These are phyloP conservation scores for Ogataea kodamae DNA, from an alignment of 805 yeast genomes.

Conservation along the genomic window DNA sequence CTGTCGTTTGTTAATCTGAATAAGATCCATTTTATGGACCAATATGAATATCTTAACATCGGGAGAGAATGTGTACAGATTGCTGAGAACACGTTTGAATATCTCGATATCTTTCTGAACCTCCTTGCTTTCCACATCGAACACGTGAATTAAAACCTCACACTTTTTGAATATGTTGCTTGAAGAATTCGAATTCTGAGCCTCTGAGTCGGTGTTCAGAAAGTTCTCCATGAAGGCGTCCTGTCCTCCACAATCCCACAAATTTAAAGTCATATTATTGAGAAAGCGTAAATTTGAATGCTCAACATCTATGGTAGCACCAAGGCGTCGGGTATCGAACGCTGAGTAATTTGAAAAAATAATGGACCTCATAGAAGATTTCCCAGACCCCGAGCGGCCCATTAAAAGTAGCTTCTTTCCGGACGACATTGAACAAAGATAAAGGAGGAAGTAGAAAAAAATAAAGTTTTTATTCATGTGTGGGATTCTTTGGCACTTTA, in stretches of 20 bases:
- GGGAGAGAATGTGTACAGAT: conserved; percentile 80
- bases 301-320: conserved; percentile 98
- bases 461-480: conserved; percentile 40
- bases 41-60: conserved; percentile 87
- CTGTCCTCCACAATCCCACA: conserved; percentile 99
- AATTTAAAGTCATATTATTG: conserved; percentile 90
- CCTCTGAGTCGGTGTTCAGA: conserved; percentile 44
- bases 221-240: conserved; percentile 96
- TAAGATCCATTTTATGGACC: conserved; percentile 94
- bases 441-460: no score
- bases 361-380: conserved; percentile 95
- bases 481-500: conserved; percentile 47
- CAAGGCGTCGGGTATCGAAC: conserved; percentile 89
- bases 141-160: conserved; percentile 92
- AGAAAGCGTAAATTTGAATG: conserved; percentile 89
- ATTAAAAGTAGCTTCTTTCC: conserved; percentile 63
- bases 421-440: no score
- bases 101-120: conserved; percentile 92
- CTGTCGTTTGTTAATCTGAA: conserved; percentile 78
- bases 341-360: conserved; percentile 96
- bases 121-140: conserved; percentile 91
- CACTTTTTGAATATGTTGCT: conserved; percentile 94
- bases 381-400: conserved; percentile 97
- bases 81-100: conserved; percentile 77
- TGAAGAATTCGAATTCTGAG: conserved; percentile 43